Percentiles rank a stretch among this genome's conserved stretches.
phyloP scores from a whole-genome alignment of 2,329 filamentous ascomycete genomes.

The Byssothecium circinans region DNA sequence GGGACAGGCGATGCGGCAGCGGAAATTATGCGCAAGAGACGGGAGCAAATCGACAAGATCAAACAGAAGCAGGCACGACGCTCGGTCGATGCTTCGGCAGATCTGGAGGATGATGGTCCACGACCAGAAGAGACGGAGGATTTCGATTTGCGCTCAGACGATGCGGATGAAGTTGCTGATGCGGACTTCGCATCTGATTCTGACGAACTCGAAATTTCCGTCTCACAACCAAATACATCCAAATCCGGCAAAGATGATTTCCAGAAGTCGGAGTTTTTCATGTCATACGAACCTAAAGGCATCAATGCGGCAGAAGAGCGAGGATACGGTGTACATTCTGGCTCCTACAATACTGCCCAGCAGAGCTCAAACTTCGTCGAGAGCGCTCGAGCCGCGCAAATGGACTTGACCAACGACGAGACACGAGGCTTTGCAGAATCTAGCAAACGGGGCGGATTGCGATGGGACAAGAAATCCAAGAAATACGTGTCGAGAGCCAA shows the following conservation, averaged over 20 bases:
- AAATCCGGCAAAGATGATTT: constrained; percentile 55
- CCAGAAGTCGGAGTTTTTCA: constrained; percentile 89
- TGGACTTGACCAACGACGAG: constrained; percentile 93
- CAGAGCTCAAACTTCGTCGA: constrained; percentile 75
- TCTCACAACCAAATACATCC: constrained; percentile 45
- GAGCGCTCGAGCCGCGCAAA: constrained; percentile 81
- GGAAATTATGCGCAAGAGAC: constrained; percentile 73
- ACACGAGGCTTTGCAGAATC: constrained; percentile 78
- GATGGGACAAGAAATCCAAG: constrained; percentile 96
- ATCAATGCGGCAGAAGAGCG: constrained; percentile 84
- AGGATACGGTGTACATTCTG: constrained; percentile 89
- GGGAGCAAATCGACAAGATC: constrained; percentile 68
- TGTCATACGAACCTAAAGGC: constrained; percentile 87
- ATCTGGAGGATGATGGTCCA: background rate
- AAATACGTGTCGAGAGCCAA: constrained; percentile 93
- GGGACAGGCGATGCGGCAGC: constrained; percentile 66
- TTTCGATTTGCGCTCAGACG: constrained; percentile 33
- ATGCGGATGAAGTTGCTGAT: constrained; percentile 40
- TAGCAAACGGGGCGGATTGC: constrained; percentile 71
- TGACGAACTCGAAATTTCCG: constrained; percentile 57
- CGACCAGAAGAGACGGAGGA: constrained; percentile 10
- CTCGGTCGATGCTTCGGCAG: constrained; percentile 15
- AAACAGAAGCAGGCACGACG: constrained; percentile 43
- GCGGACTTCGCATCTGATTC: constrained; percentile 49
- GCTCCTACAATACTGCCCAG: constrained; percentile 57